These are phyloP conservation scores for Baorangia bicolor DNA, from an alignment of 768 basidiomycete genomes.

Conservation along the genomic window DNA sequence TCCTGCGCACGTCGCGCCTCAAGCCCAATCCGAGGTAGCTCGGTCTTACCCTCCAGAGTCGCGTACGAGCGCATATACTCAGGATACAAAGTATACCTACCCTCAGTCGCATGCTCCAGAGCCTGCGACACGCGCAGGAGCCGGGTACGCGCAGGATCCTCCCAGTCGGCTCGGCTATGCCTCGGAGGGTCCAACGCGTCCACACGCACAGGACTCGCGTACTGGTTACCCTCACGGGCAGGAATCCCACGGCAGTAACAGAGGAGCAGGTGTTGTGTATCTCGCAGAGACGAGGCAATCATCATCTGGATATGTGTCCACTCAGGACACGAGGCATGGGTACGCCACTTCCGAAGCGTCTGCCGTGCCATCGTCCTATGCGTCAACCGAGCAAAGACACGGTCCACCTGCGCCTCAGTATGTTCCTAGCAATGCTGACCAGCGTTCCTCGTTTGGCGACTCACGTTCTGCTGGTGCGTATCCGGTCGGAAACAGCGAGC, in stretches of 20 bases:
- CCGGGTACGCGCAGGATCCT: constrained; percentile 17
- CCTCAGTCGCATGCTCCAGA: constrained; percentile 20
- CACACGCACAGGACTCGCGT: constrained; percentile 20
- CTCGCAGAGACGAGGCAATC: constrained; percentile 22
- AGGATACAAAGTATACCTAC: constrained; percentile 25
- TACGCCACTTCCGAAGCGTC: constrained; percentile 20
- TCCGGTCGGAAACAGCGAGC: constrained; percentile 4
- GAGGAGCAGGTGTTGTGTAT: constrained; percentile 5
- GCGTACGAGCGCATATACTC: constrained; percentile 23
- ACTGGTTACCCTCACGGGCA: constrained; percentile 15
- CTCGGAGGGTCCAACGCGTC: constrained; percentile 14
- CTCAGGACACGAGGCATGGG: constrained; percentile 22
- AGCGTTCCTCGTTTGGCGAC: constrained; percentile 23
- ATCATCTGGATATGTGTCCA: constrained; percentile 17
- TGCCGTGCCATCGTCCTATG: constrained; percentile 14
- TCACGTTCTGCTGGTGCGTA: constrained; percentile 22
- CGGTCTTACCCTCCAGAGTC: constrained; percentile 19
- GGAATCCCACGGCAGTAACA: constrained; percentile 16
- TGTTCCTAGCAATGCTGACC: constrained; percentile 15
- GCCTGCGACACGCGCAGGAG: constrained; percentile 12
- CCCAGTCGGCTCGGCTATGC: constrained; percentile 16
- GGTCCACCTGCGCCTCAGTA: constrained; percentile 12
- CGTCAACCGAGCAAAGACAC: constrained; percentile 21
- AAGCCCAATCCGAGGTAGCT: constrained; percentile 17
- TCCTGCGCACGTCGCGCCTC: constrained; percentile 3